A percentile compares a stretch with the other conserved stretches of the same genome.
Conservation (phyloP, 148 eudicot species). For the Silene uniflora region DNA sequence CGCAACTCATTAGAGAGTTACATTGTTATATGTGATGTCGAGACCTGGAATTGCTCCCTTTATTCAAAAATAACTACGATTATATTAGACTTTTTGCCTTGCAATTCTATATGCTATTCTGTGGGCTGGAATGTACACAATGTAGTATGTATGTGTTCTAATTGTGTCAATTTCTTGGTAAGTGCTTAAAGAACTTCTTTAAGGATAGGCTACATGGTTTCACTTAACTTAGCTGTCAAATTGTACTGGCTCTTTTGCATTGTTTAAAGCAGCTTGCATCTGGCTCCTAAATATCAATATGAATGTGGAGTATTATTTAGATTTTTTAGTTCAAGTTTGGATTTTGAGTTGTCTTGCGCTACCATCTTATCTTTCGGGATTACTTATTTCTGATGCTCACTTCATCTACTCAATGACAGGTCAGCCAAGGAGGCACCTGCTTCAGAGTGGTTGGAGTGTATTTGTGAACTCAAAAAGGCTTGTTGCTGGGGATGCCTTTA, state of each 20-base stretch:
- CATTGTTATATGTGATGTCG: neutral
- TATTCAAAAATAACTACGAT: neutral
- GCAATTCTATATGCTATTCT: neutral
- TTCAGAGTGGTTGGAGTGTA: conserved; percentile 99
- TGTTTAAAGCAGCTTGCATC: conserved; percentile 3
- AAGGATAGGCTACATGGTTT: neutral
- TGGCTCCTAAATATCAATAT: neutral
- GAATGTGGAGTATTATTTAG: neutral
- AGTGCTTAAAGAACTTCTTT: neutral
- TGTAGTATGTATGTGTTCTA: neutral
- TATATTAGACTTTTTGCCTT: neutral
- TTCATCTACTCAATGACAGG: conserved; percentile 40
- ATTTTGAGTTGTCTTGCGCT: neutral
- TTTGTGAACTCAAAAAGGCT: conserved; percentile 99
- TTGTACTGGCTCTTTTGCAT: neutral
- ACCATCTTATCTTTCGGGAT: neutral
- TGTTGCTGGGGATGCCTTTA: conserved; percentile 98
- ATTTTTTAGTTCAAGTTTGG: neutral
- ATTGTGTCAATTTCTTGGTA: neutral
- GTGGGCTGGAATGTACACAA: neutral
- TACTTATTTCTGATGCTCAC: conserved; percentile 1
- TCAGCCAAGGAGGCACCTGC: conserved; percentile 96
- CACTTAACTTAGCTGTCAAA: neutral
- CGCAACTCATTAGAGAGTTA: neutral
- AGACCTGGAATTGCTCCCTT: neutral